A percentile compares a stretch with the other conserved stretches of the same genome.
These are phyloP conservation scores for Chlamydomonas eustigma DNA, from an alignment of 139 green algal genomes.

Conservation along the genomic window DNA sequence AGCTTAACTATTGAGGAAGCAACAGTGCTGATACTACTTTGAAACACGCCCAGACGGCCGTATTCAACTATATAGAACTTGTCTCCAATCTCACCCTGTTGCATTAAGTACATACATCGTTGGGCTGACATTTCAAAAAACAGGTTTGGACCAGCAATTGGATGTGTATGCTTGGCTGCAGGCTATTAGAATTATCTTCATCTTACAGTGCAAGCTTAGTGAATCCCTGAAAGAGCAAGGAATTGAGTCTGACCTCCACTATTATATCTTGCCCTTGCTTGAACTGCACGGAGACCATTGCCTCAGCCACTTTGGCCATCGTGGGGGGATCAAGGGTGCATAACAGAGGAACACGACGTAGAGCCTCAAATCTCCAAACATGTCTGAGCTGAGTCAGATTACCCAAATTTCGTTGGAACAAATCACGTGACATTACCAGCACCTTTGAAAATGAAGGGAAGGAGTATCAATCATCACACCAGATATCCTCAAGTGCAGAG, in stretches of 20 bases:
- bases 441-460: slow-evolving; percentile 20
- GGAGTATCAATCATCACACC: no score
- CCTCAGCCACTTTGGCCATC: slow-evolving; percentile 29
- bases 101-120: no score
- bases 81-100: slow-evolving; percentile 71
- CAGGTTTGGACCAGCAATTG: no score
- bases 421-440: slow-evolving; percentile 58
- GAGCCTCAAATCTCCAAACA: slow-evolving; percentile 83
- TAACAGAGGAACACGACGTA: slow-evolving; percentile 57
- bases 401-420: slow-evolving; percentile 65
- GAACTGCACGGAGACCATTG: slow-evolving; percentile 29
- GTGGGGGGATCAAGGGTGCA: slow-evolving; percentile 16
- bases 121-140: no score
- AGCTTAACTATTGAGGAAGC: background rate
- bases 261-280: slow-evolving; percentile 32
- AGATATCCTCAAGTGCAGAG: no score
- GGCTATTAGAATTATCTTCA: no score
- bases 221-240: background rate
- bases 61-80: slow-evolving; percentile 88
- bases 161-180: no score
- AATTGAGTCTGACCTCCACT: slow-evolving; percentile 25
- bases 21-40: slow-evolving; percentile 34
- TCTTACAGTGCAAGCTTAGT: background rate
- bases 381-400: slow-evolving; percentile 64
- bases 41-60: slow-evolving; percentile 60